These are phyloP conservation scores for Berberis thunbergii DNA, from an alignment of 164 flowering plant genomes.

Conservation along the genomic window DNA sequence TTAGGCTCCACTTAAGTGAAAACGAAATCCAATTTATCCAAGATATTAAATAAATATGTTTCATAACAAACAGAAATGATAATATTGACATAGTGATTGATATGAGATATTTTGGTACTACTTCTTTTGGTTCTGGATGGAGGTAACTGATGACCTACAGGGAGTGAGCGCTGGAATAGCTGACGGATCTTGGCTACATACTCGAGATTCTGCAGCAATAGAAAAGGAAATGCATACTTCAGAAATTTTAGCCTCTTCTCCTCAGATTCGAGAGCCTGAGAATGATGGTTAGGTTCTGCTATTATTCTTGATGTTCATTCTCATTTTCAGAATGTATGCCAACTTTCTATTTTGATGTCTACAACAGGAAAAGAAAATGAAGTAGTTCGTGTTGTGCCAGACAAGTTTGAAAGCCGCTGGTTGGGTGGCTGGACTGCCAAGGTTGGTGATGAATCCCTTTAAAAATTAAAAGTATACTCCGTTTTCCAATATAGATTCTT, in stretches of 20 bases:
- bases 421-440: constrained; percentile 61
- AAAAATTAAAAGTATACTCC: no score
- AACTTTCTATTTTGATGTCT: background rate
- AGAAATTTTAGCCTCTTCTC: constrained; percentile 7
- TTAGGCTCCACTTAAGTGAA: no score
- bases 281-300: constrained; percentile 19
- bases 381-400: constrained; percentile 4
- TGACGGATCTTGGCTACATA: constrained; percentile 7
- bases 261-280: constrained; percentile 6
- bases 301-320: background rate
- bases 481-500: no score
- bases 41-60: background rate
- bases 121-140: background rate
- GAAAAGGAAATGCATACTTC: no score
- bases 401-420: constrained; percentile 52
- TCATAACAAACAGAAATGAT: no score
- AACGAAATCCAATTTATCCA: no score
- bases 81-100: background rate
- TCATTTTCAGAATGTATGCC: background rate
- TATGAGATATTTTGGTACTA: background rate
- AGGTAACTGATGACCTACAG: constrained; percentile 19
- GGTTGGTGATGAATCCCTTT: constrained; percentile 26
- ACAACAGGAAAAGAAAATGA: constrained; percentile 16
- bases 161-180: constrained; percentile 9
- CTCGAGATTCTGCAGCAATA: constrained; percentile 1